Evolutionary conservation across 78 protist genomes (phyloP), one percentile per base, ranked within the genome.

Genomic region (Guillardia theta): DNA sequence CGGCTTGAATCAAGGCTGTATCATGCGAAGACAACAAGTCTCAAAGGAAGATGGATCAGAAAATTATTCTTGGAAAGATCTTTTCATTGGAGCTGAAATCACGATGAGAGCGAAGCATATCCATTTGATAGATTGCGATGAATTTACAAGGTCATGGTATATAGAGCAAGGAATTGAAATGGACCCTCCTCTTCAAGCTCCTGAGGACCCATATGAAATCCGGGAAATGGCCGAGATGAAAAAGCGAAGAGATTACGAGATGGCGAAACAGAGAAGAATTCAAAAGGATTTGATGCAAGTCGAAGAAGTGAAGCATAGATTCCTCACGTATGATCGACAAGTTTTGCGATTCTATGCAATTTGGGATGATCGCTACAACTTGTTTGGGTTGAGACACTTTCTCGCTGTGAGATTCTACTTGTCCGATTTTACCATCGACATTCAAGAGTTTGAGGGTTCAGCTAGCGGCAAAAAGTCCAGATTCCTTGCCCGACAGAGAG

Each of bases 341-440:
- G 97, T 97, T n/a, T 96, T 97, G 24, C 94, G 97, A 24, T 97
- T 96, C 96, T 95, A 21, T 62, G 4, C 80, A 33, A 64, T 58
- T 30, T 97, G 98, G 98, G 96, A 97, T 33, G 97, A 96, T 53
- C 58, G 95, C 30, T 39, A 6, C 21, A 12, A 53, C 47, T 22
- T 94, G 50, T 96, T 58, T 41, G 97, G 98, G 41, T 96, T 92
- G n/a, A 22, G 5, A 21, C 95, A 94, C 47, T 43, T 22, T 21
- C 58, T 96, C 94, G 45, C 47, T 15, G 21, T 97, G 33, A 94
- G 94, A 48, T 97, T 95, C 96, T 97, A 46, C 94, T 95, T 97
- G 30, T 58, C 94, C 24, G 97, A 97, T 95, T 96, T 92, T 88
- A 95, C 97, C 6, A 27, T 94, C 33, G 97, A 94, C 39, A 88